Conservation (phyloP, 345 rosid species). For the Ceriops decandra region DNA sequence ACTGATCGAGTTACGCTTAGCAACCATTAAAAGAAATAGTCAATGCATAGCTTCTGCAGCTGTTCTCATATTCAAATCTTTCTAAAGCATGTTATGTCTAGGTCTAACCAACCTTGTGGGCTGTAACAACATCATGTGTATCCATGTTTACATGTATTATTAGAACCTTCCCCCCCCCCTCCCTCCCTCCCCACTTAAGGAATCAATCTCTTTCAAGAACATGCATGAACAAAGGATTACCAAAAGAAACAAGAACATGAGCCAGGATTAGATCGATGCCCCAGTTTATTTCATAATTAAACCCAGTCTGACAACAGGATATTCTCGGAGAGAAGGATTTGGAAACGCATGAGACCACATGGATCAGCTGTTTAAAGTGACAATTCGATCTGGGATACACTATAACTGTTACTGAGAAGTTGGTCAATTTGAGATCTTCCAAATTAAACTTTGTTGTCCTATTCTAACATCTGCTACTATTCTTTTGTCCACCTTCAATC, state of each 20-base stretch:
- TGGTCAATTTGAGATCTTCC: constrained; percentile 15
- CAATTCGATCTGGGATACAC: constrained; percentile 5
- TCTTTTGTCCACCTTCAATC: not conserved
- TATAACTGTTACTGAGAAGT: not conserved
- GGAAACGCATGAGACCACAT: constrained; percentile 43
- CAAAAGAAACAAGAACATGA: constrained; percentile 22
- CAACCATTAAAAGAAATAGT: too few species aligned
- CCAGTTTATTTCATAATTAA: not conserved
- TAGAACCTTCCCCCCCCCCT: not conserved
- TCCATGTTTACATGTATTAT: not conserved
- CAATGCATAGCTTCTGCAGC: too few species aligned
- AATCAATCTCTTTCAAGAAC: constrained; percentile 23
- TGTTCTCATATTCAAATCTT: too few species aligned
- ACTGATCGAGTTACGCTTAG: not conserved
- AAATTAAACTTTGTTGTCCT: constrained; percentile 1
- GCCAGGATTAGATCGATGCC: not conserved
- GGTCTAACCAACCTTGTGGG: constrained; percentile 24
- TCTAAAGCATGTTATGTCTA: too few species aligned
- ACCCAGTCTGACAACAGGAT: constrained; percentile 3
- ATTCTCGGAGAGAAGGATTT: constrained; percentile 2
- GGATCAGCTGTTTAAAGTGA: constrained; percentile 14
- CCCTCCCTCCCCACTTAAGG: not conserved
- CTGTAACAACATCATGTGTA: constrained; percentile 24
- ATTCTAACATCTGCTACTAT: constrained; percentile 18
- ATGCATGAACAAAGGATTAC: constrained; percentile 15